These are phyloP conservation scores for Candida glaebosa DNA, from an alignment of 805 yeast species.

Conservation along the genomic window DNA sequence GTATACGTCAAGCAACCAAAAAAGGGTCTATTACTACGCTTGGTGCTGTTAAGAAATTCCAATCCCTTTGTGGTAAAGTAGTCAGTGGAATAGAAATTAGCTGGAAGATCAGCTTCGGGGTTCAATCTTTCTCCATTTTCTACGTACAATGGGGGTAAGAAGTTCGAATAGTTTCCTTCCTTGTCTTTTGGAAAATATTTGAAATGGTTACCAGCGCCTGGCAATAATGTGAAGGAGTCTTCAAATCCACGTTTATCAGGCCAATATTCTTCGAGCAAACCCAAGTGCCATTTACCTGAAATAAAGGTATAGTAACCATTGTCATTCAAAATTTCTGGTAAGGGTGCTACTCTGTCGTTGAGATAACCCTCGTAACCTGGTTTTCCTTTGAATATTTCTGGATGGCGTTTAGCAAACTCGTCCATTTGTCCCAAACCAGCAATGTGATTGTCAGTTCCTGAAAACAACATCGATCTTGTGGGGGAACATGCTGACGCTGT, in stretches of 20 bases:
- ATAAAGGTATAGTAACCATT: constrained; percentile 48
- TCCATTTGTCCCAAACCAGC: constrained; percentile 61
- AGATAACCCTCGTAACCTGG: constrained; percentile 57
- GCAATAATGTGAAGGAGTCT: constrained; percentile 45
- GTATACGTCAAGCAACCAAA: constrained; percentile 55
- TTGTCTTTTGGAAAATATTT: constrained; percentile 40
- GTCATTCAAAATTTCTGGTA: constrained; percentile 49
- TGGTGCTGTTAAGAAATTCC: constrained; percentile 27
- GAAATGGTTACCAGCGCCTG: constrained; percentile 58
- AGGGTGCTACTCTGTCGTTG: constrained; percentile 48
- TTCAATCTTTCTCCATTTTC: constrained; percentile 37
- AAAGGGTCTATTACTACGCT: constrained; percentile 46
- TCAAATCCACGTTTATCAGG: constrained; percentile 51
- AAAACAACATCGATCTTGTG: constrained; percentile 56
- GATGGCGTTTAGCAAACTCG: constrained; percentile 37
- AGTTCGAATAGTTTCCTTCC: constrained; percentile 24
- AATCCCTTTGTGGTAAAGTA: constrained; percentile 43
- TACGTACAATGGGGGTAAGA: constrained; percentile 38
- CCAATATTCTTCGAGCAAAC: constrained; percentile 45
- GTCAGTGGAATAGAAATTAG: constrained; percentile 45
- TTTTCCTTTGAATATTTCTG: constrained; percentile 39
- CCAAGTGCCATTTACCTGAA: constrained; percentile 64
- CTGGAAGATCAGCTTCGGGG: constrained; percentile 38
- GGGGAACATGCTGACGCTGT: constrained; percentile 67
- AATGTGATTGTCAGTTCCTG: constrained; percentile 61